Base-by-base conservation (phyloP, 805 yeast species). In the Phaffomyces thermotolerans region DNA sequence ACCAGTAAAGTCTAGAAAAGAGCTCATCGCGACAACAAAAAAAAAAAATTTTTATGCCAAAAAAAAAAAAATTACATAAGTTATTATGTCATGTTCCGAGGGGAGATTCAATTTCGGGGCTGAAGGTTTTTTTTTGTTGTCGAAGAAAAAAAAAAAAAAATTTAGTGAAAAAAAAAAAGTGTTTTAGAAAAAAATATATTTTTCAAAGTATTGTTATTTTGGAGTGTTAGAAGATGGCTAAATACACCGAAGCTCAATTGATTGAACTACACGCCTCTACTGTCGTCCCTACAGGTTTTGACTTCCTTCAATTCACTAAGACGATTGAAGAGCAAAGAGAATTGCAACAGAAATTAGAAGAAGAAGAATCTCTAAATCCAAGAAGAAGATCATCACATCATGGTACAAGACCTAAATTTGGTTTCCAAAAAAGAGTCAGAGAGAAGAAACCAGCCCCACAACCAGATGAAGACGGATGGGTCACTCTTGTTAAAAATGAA, bases 401-500 rank as follows among this genome's bases (percentile, higher is more conserved):
- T 40, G 68, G 65, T 39, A 54, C 57, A 17, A 69, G 69, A 62
- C 84, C 84, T 43, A 72, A 71, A 54, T 71, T 81, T 57, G 74
- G 81, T 58, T 79, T 75, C 58, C 74, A 75, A 64, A 69, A 68
- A 43, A 53, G 52, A 45, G 53, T 56, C 42, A 52, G 53, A 44
- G 51, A 41, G 35, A 53, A 52, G 37, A 47, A 45, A 15, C 51
- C 49, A 23, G 67, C 70, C 38, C 68, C 68, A 46, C 72, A 68
- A 47, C 75, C 81, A 31, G 95, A 84, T 58, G 84, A 80, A 45
- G 91, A 85, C 49, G 95, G 95, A 37, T 85, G 93, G 91, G 84
- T 84, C 45, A 81, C 91, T 20, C 65, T 75, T 50, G 72, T 67
- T 53, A 69, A 69, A 46, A 52, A 53, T 27, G 61, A 62, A 49